Base-by-base conservation (phyloP, 2,329 filamentous ascomycete species). In the Colletotrichum sp. region DNA sequence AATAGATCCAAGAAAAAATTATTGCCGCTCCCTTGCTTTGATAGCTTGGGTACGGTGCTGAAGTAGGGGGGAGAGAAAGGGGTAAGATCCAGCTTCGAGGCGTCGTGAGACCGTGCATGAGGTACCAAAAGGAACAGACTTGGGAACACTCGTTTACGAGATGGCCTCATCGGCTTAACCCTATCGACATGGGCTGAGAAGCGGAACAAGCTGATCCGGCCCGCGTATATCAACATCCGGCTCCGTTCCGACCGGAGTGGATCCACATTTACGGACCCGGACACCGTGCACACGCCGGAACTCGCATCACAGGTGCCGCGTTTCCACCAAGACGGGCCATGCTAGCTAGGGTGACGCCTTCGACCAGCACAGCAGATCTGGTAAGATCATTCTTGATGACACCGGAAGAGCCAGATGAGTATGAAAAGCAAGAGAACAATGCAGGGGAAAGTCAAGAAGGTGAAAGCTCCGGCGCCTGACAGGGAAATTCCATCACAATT, bases 41-140 rank as follows among this genome's bases (percentile, higher is more conserved):
- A 4, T 8, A 63, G 13, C 16, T 36, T 39, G 16, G n/a, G 12
- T 27, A 64, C 5, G 1, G 30, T 15, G 3, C 15, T 64, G 27
- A 61, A 32, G 59, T n/a, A 61, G n/a, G n/a, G 11, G 59, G 27
- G 19, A 64, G 36, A 64, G 34, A 22, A n/a, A 60, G 57, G 27
- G 25, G 30, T 30, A 32, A 27, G 16, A n/a, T 30, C 11, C 12
- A 25, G 44, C n/a, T 52, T 48, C n/a, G 44, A 52, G 12, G 44
- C 44, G n/a, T 52, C 44, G 44, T 52, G 44, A 52, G n/a, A 52
- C 44, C 44, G n/a, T 22, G 44, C 11, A 15, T 8, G n/a, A 52
- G n/a, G n/a, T 52, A 4, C 0, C 44, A 25, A 52, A 22, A 8
- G 2, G n/a, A 52, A 12, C 6, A 52, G 12, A 2, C 3, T 1